phyloP scores from a whole-genome alignment of 257 asterid genomes.

The Primulina tabacum region DNA sequence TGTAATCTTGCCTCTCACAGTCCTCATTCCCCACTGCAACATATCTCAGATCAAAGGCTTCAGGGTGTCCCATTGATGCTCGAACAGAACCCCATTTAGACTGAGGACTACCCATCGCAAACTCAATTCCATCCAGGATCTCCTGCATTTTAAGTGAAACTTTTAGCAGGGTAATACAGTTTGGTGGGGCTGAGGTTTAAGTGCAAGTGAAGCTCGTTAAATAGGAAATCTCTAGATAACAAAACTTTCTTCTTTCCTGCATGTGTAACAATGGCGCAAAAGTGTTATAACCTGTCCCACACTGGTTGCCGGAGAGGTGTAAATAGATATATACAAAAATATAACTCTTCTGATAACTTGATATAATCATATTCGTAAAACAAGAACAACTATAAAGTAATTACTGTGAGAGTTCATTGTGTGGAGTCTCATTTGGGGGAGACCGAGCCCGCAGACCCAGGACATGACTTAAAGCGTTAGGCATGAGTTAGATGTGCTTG shows the following conservation, averaged over 20 bases:
- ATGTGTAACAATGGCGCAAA: no score
- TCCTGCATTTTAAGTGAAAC: conserved; percentile 50
- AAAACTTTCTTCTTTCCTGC: neutral
- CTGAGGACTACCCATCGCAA: conserved; percentile 69
- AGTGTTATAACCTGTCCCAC: no score
- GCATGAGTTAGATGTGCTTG: neutral
- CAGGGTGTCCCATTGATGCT: conserved; percentile 87
- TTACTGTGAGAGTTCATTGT: neutral
- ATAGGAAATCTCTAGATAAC: neutral
- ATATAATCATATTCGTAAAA: neutral
- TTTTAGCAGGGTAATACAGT: conserved; percentile 1
- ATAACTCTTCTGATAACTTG: neutral
- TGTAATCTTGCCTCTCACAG: conserved; percentile 76
- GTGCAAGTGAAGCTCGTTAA: conserved; percentile 1
- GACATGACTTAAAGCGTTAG: neutral
- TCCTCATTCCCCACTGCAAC: conserved; percentile 98
- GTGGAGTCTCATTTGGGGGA: neutral
- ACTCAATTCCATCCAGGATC: conserved; percentile 83
- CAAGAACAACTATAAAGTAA: neutral
- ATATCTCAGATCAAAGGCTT: conserved; percentile 82
- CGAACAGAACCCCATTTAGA: conserved; percentile 94
- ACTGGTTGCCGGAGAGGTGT: neutral
- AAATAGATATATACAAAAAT: no score
- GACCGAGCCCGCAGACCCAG: neutral
- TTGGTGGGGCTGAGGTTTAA: neutral